Conservation (phyloP, 2,329 filamentous ascomycete genomes). For the Macrophomina pseudophaseolina region DNA sequence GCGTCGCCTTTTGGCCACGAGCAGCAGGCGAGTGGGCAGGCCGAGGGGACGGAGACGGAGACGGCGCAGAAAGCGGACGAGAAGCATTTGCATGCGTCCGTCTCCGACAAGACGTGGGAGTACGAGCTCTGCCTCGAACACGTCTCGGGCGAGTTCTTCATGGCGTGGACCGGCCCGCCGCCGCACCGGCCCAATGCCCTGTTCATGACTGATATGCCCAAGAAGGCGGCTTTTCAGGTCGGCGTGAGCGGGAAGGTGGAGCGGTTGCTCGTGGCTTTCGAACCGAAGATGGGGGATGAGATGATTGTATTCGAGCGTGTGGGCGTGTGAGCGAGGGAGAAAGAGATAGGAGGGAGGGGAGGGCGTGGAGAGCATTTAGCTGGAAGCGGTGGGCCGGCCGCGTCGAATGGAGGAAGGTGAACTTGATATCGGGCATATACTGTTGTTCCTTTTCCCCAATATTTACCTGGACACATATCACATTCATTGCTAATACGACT, state of each 20-base stretch:
- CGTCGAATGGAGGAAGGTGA: no score
- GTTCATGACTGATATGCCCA: constrained; percentile 3
- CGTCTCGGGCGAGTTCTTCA: constrained; percentile 22
- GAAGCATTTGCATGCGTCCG: background rate
- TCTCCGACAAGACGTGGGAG: constrained; percentile 7
- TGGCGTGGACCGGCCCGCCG: background rate
- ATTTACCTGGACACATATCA: no score
- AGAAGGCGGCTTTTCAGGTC: background rate
- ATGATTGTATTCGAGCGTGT: constrained; percentile 5
- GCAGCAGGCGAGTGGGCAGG: background rate
- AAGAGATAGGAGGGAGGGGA: no score
- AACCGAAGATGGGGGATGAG: constrained; percentile 16
- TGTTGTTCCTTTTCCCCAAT: no score
- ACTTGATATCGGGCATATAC: no score
- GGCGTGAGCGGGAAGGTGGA: constrained; percentile 6
- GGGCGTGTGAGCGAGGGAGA: background rate
- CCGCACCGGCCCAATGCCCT: constrained; percentile 1
- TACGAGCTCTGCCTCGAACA: constrained; percentile 2
- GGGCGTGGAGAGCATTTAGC: no score
- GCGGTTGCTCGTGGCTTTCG: background rate
- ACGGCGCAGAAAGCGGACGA: background rate
- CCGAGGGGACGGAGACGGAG: background rate
- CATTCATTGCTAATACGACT: no score
- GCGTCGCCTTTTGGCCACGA: background rate
- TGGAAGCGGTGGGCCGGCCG: no score